Evolutionary conservation across 1,284 basidiomycete genomes (phyloP), one percentile per base, ranked within the genome.

Genomic region (Trichosporon inkin): DNA sequence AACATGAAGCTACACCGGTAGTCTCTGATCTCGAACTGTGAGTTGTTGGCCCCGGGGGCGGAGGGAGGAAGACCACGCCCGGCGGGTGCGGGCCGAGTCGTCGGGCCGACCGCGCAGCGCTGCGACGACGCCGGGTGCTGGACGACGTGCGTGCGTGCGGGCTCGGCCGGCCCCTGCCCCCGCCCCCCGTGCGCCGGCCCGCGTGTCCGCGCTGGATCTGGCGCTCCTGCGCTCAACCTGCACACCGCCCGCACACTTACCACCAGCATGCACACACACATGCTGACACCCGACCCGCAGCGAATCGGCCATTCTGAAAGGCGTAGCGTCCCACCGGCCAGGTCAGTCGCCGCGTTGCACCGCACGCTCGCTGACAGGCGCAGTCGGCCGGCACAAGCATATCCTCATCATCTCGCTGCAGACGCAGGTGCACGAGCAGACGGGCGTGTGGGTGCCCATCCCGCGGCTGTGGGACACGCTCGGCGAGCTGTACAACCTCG

Each of bases 381-480:
- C 59, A 74, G 73, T 75, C 32, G 75, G 75, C 0, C 49, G 55
- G 40, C 66, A 74, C 61, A 75, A 71, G 52, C 71, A 76, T 56
- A 41, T 73, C 36, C 57, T 70, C 34, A 70, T 76, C 28, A 68
- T 76, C 6, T 66, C 68, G 32, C 66, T 76, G 1, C 75, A 74
- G 55, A 53, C 58, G 7, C 66, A 67, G 47, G 64, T 76, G 37
- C 67, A 72, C 40, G 55, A 62, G 19, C 64, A 72, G 20, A 73
- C 72, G 10, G 67, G 68, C 6, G 38, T 67, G 3, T 68, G 63
- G 70, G 60, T 92, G 35, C 75, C 84, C 22, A 74, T 86, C 4
- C 83, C 85, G 17, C 83, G 82, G 38, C 81, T 93, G 22, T 92
- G 89, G 90, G 76, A 80, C 54, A 90, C 91, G 72, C 77, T 93